Percentiles rank a stretch among this genome's conserved stretches.
phyloP scores from a whole-genome alignment of 345 rosid species.

The Nephelium lappaceum region DNA sequence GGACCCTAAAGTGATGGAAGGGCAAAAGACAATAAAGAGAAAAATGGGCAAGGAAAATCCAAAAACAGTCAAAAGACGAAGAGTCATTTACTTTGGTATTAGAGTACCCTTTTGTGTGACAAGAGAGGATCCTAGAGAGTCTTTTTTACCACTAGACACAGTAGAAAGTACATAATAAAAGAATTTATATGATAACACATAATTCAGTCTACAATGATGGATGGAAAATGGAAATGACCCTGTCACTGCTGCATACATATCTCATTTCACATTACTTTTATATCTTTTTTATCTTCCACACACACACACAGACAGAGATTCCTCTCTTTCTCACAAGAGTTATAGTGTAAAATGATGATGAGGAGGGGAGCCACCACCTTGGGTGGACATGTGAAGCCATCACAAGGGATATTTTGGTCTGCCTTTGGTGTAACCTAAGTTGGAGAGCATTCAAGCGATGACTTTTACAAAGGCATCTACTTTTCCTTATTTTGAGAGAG shows the following conservation, averaged over 20 bases:
- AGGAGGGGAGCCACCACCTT: constrained; percentile 39
- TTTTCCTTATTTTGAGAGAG: constrained; percentile 36
- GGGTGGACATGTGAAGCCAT: constrained; percentile 46
- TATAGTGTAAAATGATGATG: constrained; percentile 32
- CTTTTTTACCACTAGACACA: constrained; percentile 20
- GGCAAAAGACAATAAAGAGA: constrained; percentile 4
- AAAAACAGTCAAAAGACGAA: constrained; percentile 29
- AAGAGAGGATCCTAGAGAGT: constrained; percentile 36
- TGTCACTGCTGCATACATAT: constrained; percentile 3
- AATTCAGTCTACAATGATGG: not conserved
- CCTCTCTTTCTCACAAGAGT: constrained; percentile 25
- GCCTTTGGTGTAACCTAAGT: constrained; percentile 30
- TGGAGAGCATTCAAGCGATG: constrained; percentile 51
- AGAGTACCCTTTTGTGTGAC: constrained; percentile 9
- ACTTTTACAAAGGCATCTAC: constrained; percentile 49
- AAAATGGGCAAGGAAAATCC: not conserved
- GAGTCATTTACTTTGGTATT: constrained; percentile 17
- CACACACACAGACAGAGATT: constrained; percentile 17
- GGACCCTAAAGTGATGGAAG: not conserved
- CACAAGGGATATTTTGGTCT: constrained; percentile 22
- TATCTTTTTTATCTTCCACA: not conserved
- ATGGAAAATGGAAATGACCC: constrained; percentile 18
- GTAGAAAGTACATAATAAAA: no score
- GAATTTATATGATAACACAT: not conserved
- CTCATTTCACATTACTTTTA: not conserved